phyloP scores from a whole-genome alignment of 1,139 yeast species.

The Suhomyces yuchorum region DNA sequence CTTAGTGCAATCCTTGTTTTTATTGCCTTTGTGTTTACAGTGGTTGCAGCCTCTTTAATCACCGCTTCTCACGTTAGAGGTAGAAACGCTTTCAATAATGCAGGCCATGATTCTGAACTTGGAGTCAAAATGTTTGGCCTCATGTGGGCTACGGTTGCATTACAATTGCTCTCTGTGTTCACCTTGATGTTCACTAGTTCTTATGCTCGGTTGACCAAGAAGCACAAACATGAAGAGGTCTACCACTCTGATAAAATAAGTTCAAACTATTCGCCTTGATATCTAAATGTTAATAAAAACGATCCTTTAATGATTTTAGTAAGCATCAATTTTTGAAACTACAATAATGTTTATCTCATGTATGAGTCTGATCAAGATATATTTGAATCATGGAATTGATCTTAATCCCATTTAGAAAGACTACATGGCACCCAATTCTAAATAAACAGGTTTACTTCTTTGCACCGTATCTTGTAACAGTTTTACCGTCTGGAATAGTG shows the following conservation, averaged over 20 bases:
- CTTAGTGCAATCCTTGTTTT: slow-evolving; percentile 21
- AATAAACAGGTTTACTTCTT: slow-evolving; percentile 27
- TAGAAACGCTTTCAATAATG: slow-evolving; percentile 52
- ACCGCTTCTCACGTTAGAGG: slow-evolving; percentile 72
- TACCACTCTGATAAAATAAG: slow-evolving; percentile 6
- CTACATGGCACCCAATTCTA: not conserved
- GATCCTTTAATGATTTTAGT: not conserved
- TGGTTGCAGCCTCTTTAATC: slow-evolving; percentile 59
- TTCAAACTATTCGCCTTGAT: slow-evolving; percentile 5
- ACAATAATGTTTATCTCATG: no score
- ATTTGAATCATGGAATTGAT: no score
- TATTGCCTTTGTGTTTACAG: slow-evolving; percentile 53
- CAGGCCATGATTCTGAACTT: slow-evolving; percentile 49
- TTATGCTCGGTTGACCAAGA: slow-evolving; percentile 3
- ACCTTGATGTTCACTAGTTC: slow-evolving; percentile 11
- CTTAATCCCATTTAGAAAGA: no score
- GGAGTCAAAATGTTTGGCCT: slow-evolving; percentile 65
- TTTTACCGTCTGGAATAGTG: slow-evolving; percentile 96
- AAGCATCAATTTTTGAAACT: not conserved
- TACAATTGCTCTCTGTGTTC: slow-evolving; percentile 35
- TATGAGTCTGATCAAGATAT: no score
- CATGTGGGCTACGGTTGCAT: slow-evolving; percentile 61
- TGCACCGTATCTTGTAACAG: slow-evolving; percentile 81
- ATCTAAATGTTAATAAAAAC: not conserved
- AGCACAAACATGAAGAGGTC: slow-evolving; percentile 2